phyloP scores from a whole-genome alignment of 148 eudicot genomes.

The Chenopodium formosanum region DNA sequence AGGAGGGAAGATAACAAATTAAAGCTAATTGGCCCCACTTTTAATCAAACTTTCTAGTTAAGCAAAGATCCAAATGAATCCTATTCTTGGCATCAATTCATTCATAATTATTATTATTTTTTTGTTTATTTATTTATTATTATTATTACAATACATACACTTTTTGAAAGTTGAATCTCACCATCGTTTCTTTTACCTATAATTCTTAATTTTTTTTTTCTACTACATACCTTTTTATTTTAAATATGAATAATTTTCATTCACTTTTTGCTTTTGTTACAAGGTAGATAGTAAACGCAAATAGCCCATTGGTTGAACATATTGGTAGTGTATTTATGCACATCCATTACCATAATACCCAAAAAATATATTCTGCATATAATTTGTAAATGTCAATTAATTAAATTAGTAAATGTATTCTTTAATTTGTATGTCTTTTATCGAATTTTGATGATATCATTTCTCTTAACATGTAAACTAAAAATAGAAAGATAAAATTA shows the following conservation, averaged over 20 bases:
- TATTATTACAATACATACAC: background rate
- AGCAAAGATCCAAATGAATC: constrained; percentile 25
- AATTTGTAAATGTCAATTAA: too few relatives aligned
- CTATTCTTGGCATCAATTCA: background rate
- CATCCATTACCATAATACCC: too few relatives aligned
- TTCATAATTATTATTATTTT: background rate
- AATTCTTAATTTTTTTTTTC: background rate
- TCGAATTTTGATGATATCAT: too few relatives aligned
- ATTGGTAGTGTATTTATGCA: background rate
- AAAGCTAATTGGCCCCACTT: background rate
- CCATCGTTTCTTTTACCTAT: constrained; percentile 5
- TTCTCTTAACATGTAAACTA: too few relatives aligned
- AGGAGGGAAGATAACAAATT: constrained; percentile 5
- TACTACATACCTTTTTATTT: background rate
- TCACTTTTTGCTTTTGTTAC: constrained; percentile 7
- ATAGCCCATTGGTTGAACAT: background rate
- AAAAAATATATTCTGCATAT: too few relatives aligned
- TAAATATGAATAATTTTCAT: too few relatives aligned
- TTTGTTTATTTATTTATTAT: background rate
- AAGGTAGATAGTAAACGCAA: background rate
- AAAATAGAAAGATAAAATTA: too few relatives aligned
- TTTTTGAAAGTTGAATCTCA: constrained; percentile 20
- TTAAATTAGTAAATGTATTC: too few relatives aligned
- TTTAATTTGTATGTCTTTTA: too few relatives aligned
- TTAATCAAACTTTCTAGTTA: constrained; percentile 31